phyloP scores from a whole-genome alignment of 352 stramenopile species.

The Globisporangium spinosum region DNA sequence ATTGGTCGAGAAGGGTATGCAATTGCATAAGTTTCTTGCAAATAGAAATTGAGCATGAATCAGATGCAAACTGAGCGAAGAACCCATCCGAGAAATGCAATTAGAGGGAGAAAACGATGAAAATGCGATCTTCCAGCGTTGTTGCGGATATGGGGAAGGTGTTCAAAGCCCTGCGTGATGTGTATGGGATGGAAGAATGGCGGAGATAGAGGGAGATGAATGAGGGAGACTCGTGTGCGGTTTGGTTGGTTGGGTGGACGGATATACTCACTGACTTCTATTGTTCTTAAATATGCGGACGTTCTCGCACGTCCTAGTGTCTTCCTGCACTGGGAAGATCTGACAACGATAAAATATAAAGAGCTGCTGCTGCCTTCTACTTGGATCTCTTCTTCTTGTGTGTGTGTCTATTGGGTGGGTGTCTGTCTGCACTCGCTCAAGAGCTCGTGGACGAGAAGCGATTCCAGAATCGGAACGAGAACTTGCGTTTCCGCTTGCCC shows the following conservation, averaged over 20 bases:
- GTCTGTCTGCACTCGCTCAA: background rate
- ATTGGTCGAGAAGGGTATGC: background rate
- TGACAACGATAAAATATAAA: conserved; percentile 11
- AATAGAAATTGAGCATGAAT: background rate
- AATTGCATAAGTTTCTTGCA: background rate
- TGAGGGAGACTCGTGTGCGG: background rate
- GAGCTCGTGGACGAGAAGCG: conserved; percentile 16
- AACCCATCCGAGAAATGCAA: background rate
- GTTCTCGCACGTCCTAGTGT: background rate
- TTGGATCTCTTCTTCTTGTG: conserved; percentile 8
- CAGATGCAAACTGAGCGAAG: background rate
- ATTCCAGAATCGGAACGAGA: conserved; percentile 67
- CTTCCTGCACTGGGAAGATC: conserved; percentile 2
- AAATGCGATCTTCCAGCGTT: background rate
- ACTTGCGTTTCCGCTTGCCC: conserved; percentile 63
- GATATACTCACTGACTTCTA: conserved; percentile 11
- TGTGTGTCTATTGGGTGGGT: conserved; percentile 7
- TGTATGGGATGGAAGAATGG: background rate
- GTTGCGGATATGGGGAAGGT: background rate
- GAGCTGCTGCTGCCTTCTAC: conserved; percentile 2
- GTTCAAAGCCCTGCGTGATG: background rate
- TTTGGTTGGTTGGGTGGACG: background rate
- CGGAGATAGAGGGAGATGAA: background rate
- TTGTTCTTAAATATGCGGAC: conserved; percentile 13
- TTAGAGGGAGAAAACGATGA: background rate